phyloP scores from a whole-genome alignment of 306 rosid genomes.

The Cucumis melo region DNA sequence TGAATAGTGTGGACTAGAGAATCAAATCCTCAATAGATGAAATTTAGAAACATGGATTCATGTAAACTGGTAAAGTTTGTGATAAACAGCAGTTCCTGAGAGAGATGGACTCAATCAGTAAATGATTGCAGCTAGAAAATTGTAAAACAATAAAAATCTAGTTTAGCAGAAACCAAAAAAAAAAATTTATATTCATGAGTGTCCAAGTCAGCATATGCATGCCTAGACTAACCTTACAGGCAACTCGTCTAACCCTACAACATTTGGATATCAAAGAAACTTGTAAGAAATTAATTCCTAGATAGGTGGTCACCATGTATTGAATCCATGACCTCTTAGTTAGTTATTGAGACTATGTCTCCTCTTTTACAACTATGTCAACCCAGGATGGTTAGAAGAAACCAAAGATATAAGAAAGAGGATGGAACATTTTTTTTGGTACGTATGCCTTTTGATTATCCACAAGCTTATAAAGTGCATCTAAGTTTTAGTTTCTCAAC shows the following conservation, averaged over 20 bases:
- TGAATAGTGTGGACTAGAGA: not conserved
- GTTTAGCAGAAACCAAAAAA: no score
- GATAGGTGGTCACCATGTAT: no score
- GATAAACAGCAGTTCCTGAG: not conserved
- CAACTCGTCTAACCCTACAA: no score
- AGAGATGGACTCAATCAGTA: not conserved
- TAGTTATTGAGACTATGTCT: no score
- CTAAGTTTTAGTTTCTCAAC: not conserved
- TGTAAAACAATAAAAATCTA: not conserved
- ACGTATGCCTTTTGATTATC: not conserved
- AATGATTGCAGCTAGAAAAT: not conserved
- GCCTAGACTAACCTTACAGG: no score
- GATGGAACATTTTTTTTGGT: not conserved
- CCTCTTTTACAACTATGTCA: no score
- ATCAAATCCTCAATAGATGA: not conserved
- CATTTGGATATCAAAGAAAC: no score
- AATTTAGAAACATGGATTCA: not conserved
- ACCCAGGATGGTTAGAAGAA: not conserved
- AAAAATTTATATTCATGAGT: no score
- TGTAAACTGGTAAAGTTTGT: not conserved
- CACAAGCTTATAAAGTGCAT: not conserved
- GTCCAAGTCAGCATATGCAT: no score
- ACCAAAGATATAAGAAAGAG: not conserved
- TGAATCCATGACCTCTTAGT: no score
- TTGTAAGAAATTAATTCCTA: no score